Percentiles rank a stretch among this genome's conserved stretches.
These are phyloP conservation scores for Lipomyces sp. DNA, from an alignment of 805 yeast genomes.

Conservation along the genomic window DNA sequence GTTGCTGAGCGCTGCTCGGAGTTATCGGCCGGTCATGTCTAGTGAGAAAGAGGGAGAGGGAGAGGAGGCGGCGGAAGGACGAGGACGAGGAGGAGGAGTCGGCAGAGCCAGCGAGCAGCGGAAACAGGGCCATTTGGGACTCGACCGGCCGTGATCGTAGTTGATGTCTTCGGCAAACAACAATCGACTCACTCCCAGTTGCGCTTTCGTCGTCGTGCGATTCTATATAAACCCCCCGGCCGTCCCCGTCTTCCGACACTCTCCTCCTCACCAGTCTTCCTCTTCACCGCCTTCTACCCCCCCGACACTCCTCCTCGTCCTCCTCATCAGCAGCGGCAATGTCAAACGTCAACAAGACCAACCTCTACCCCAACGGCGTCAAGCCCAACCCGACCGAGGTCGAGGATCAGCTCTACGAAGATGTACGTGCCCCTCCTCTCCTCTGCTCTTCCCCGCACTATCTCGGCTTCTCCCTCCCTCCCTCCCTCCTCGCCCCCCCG, in stretches of 20 bases:
- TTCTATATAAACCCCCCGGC: constrained; percentile 1
- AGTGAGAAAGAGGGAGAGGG: too few species aligned
- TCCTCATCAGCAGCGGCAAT: not conserved
- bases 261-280: not conserved
- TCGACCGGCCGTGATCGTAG: too few species aligned
- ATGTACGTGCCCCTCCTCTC: constrained; percentile 12
- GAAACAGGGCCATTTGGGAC: too few species aligned
- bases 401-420: constrained; percentile 41
- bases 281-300: not conserved
- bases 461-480: not conserved
- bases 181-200: too few species aligned
- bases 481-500: not conserved
- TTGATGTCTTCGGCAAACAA: too few species aligned
- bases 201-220: not conserved
- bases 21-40: too few species aligned
- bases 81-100: too few species aligned
- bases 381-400: constrained; percentile 43
- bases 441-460: not conserved
- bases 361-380: constrained; percentile 44
- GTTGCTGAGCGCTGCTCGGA: too few species aligned
- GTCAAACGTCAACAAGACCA: constrained; percentile 41
- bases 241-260: not conserved
- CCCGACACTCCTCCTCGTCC: not conserved
- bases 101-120: too few species aligned
- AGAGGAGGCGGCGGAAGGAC: too few species aligned